A percentile compares a stretch with the other conserved stretches of the same genome.
Conservation (phyloP, 345 rosid species). For the Rhodamnia argentea region DNA sequence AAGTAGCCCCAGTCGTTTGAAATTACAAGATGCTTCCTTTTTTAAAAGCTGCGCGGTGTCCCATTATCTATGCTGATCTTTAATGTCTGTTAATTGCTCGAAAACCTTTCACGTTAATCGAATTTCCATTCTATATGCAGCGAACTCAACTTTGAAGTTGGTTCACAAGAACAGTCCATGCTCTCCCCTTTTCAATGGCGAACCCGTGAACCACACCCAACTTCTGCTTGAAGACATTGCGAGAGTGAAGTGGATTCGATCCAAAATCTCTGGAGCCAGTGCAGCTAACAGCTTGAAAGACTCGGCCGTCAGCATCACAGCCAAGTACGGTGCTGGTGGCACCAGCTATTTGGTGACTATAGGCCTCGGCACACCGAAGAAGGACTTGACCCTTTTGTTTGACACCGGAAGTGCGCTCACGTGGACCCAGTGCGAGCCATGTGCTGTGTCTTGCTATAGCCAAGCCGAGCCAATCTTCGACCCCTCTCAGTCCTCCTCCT, state of each 20-base stretch:
- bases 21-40: too few relatives aligned
- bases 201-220: neutral
- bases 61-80: too few relatives aligned
- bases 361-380: constrained; percentile 15
- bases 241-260: neutral
- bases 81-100: too few relatives aligned
- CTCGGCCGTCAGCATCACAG: neutral
- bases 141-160: neutral
- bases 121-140: neutral
- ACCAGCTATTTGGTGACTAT: neutral
- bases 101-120: neutral
- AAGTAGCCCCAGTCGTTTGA: too few relatives aligned
- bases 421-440: constrained; percentile 11
- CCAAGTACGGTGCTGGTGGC: neutral
- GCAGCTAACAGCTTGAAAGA: neutral
- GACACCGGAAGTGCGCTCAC: constrained; percentile 18
- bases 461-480: constrained; percentile 6
- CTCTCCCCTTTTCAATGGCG: neutral
- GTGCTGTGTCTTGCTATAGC: neutral
- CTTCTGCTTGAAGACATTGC: neutral
- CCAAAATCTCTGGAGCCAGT: neutral
- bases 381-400: neutral
- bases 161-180: neutral
- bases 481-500: constrained; percentile 15
- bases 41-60: too few relatives aligned